Percentiles rank a stretch among this genome's conserved stretches.
Evolutionary conservation across 2,329 filamentous ascomycete genomes (phyloP).

Genomic region (Escovopsis weberi): DNA sequence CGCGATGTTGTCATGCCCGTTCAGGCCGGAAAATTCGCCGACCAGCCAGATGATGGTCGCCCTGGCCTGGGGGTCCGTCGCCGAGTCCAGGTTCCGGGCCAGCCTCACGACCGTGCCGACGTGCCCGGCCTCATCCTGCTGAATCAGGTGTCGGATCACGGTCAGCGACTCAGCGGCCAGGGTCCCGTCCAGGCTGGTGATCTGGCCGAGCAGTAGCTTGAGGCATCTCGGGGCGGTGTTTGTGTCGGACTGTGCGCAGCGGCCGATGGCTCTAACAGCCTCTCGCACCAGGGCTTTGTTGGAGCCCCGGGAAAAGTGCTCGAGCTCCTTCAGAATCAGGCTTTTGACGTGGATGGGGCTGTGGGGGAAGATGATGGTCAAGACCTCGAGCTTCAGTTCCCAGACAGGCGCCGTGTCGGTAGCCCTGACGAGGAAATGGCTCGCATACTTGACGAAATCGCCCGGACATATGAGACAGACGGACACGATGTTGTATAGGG

Average conservation of each 20-base stretch:
- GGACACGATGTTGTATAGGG: constrained; percentile 89
- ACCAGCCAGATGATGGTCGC: constrained; percentile 97
- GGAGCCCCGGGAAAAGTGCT: constrained; percentile 69
- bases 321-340: constrained; percentile 79
- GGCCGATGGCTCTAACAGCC: constrained; percentile 80
- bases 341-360: constrained; percentile 62
- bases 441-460: constrained; percentile 76
- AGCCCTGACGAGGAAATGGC: constrained; percentile 75
- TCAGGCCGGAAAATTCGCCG: constrained; percentile 74
- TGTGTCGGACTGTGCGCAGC: constrained; percentile 71
- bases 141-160: constrained; percentile 88
- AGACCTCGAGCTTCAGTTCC: constrained; percentile 80
- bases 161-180: constrained; percentile 87
- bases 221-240: constrained; percentile 65
- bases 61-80: constrained; percentile 73
- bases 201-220: constrained; percentile 68
- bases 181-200: constrained; percentile 74
- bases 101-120: constrained; percentile 74
- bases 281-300: constrained; percentile 73
- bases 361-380: constrained; percentile 83
- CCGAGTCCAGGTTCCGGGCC: constrained; percentile 81
- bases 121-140: constrained; percentile 72
- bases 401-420: constrained; percentile 71
- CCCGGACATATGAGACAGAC: constrained; percentile 64
- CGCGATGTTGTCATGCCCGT: constrained; percentile 77